These are phyloP conservation scores for Piromyces finnis DNA, from an alignment of 192 early-diverging fungal species.

Conservation along the genomic window DNA sequence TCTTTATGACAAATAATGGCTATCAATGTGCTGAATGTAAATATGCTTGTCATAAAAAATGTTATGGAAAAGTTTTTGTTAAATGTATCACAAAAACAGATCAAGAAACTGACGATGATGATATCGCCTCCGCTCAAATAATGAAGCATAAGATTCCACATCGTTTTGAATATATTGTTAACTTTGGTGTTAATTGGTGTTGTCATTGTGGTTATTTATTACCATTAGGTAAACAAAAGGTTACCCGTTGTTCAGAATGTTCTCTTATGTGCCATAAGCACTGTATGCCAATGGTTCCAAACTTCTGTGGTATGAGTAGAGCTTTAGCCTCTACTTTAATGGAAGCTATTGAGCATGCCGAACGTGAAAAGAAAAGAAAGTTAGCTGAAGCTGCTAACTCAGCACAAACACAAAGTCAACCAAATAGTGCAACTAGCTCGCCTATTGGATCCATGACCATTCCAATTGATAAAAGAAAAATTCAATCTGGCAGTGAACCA, in stretches of 20 bases:
- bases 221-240: slow-evolving; percentile 53
- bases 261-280: slow-evolving; percentile 56
- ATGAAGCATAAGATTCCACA: slow-evolving; percentile 90
- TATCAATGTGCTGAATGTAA: slow-evolving; percentile 91
- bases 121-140: background rate
- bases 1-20: slow-evolving; percentile 67
- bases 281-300: slow-evolving; percentile 73
- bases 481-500: background rate
- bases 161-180: slow-evolving; percentile 73
- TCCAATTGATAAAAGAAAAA: background rate
- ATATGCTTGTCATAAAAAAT: slow-evolving; percentile 84
- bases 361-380: slow-evolving; percentile 4
- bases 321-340: slow-evolving; percentile 74
- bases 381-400: background rate
- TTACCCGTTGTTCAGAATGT: slow-evolving; percentile 50
- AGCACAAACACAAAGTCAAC: background rate
- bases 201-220: slow-evolving; percentile 86
- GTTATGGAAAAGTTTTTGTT: slow-evolving; percentile 60
- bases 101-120: slow-evolving; percentile 17
- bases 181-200: slow-evolving; percentile 83
- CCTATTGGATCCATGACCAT: background rate
- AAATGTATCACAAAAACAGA: slow-evolving; percentile 71
- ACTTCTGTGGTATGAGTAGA: slow-evolving; percentile 81
- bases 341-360: slow-evolving; percentile 53
- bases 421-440: background rate